Evolutionary conservation across 2,329 filamentous ascomycete genomes (phyloP).

Genomic region (Neopestalotiopsis sp.): DNA sequence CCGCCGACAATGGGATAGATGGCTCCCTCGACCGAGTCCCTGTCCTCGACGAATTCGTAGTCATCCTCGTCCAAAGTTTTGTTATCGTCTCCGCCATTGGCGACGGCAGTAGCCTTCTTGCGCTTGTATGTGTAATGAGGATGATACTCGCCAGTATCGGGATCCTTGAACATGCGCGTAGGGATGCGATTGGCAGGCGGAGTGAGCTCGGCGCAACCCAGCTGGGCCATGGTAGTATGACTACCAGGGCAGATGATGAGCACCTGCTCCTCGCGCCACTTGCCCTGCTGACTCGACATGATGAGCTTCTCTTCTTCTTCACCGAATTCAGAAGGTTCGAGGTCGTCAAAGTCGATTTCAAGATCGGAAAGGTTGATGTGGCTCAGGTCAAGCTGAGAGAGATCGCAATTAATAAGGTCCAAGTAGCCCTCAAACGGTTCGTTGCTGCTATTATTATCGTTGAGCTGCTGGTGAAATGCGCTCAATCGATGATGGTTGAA

Average conservation of each 20-base stretch:
- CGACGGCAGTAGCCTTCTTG: constrained; percentile 48
- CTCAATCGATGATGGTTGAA: too few species aligned
- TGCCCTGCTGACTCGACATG: constrained; percentile 63
- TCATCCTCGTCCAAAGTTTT: constrained; percentile 59
- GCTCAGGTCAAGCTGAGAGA: neutral
- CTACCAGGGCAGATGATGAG: constrained; percentile 83
- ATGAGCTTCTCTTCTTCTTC: constrained; percentile 22
- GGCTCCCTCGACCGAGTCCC: constrained; percentile 85
- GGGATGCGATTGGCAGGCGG: constrained; percentile 85
- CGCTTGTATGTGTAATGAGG: constrained; percentile 79
- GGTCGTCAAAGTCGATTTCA: neutral
- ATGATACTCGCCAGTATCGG: constrained; percentile 74
- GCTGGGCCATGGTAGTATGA: constrained; percentile 87
- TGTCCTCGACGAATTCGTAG: constrained; percentile 84
- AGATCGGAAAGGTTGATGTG: neutral
- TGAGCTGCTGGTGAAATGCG: too few species aligned
- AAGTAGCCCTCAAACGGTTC: neutral
- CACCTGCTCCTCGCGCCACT: constrained; percentile 70
- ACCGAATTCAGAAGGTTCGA: constrained; percentile 1
- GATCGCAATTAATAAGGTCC: neutral
- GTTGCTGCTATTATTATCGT: too few species aligned
- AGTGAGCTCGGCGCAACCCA: constrained; percentile 89
- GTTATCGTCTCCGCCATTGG: constrained; percentile 39
- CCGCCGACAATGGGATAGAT: constrained; percentile 80
- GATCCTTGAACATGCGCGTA: constrained; percentile 93